Base-by-base conservation (phyloP, 1,284 basidiomycete species). In the Cryptococcus depauperatus region DNA sequence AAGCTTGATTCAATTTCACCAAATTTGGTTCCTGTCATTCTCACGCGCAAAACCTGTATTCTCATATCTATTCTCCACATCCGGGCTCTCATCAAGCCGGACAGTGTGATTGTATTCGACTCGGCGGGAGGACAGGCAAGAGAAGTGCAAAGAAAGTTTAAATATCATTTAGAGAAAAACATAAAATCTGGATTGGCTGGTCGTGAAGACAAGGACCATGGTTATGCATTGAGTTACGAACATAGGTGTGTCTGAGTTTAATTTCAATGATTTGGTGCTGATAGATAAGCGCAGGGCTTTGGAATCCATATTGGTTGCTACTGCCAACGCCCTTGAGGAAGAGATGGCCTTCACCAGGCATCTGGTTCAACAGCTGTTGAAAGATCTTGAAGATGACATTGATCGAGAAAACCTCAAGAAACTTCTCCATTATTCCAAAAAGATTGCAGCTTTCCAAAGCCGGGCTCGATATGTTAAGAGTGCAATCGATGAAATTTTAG, bases 1-100 rank as follows among this genome's bases (percentile, higher is more conserved):
- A 96, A 96, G 74, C 89, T 98, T 58, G 93, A 97, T 74, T 90
- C 87, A 11, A 77, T 90, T 52, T 80, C 92, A 48, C 90, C 91
- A 18, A 95, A 92, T 69, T 79, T 93, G 46, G 88, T 97, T 13
- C 92, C 93, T 26, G 91, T 89, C 30, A 95, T 97, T 61, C 77
- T 98, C 37, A 81, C 87, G 34, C 78, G 93, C 50, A 82, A 83
- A 59, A 83, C 88, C 65, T 88, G 86, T 39, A 84, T 97, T 55
- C 76, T 96, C 52, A 85, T 96, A 45, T 96, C 95, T 55, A 85
- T 97, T 37, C 78, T 97, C 29, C 91, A 97, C 64, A 86, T 97
- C 41, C 81, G 92, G 43, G 91, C 90, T 1, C 79, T 97, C 37
- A 83, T 98, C 66, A 97, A 97, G 71, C 83, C 87, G 5, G 88